Evolutionary conservation across 2,329 filamentous ascomycete species (phyloP).

Genomic region (Curvularia verruculosa): DNA sequence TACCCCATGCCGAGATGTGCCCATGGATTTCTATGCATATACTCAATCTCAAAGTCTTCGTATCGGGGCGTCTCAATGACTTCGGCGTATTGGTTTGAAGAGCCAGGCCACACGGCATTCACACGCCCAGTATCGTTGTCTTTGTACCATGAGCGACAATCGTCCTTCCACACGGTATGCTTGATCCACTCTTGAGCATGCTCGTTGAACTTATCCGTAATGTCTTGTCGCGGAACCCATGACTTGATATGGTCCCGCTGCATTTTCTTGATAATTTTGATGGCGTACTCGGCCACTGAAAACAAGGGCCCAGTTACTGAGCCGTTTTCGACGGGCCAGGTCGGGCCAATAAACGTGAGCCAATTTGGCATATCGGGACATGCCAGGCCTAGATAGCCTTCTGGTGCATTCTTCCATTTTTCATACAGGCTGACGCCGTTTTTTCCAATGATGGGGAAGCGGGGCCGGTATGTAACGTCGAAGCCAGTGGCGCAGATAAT

Average conservation of each 20-base stretch:
- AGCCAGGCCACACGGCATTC: conserved; percentile 58
- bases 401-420: conserved; percentile 50
- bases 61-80: conserved; percentile 50
- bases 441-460: conserved; percentile 53
- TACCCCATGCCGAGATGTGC: conserved; percentile 53
- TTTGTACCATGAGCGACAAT: conserved; percentile 56
- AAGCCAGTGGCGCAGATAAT: conserved; percentile 56
- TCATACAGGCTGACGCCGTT: conserved; percentile 50
- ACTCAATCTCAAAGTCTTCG: conserved; percentile 54
- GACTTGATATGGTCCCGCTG: conserved; percentile 54
- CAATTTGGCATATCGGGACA: conserved; percentile 54
- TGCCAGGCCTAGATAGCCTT: conserved; percentile 52
- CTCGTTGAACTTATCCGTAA: conserved; percentile 53
- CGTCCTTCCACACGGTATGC: conserved; percentile 57
- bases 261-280: conserved; percentile 55
- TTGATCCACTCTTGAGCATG: conserved; percentile 57
- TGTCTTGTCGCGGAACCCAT: conserved; percentile 50
- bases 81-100: conserved; percentile 56
- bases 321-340: conserved; percentile 55
- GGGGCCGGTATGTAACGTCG: conserved; percentile 52
- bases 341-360: conserved; percentile 51
- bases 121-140: conserved; percentile 49
- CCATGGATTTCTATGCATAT: conserved; percentile 51
- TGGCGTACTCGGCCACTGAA: conserved; percentile 49
- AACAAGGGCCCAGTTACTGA: conserved; percentile 52